phyloP scores from a whole-genome alignment of 371 early-diverging fungal species.

The Mucor sp. region DNA sequence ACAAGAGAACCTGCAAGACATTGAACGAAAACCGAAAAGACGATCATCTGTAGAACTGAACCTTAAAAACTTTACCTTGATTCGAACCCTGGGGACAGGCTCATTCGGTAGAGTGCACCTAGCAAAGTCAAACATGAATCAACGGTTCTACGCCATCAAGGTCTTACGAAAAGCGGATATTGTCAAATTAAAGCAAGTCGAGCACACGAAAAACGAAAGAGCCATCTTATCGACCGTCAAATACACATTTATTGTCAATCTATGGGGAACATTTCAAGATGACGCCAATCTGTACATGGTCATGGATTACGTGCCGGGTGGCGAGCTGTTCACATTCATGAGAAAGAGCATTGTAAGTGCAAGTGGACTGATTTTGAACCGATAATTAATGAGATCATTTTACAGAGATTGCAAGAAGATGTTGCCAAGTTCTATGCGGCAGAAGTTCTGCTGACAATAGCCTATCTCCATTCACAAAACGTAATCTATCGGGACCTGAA shows the following conservation, averaged over 20 bases:
- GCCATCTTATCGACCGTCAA: constrained; percentile 84
- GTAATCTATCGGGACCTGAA: constrained; percentile 96
- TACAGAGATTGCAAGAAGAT: constrained; percentile 81
- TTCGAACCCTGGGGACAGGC: constrained; percentile 84
- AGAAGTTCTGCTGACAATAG: constrained; percentile 78
- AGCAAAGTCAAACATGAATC: constrained; percentile 58
- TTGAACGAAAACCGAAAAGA: constrained; percentile 11
- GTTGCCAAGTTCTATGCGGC: constrained; percentile 83
- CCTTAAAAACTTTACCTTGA: constrained; percentile 24
- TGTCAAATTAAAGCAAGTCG: constrained; percentile 93
- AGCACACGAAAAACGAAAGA: constrained; percentile 97
- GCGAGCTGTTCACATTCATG: constrained; percentile 96
- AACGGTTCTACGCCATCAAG: constrained; percentile 90
- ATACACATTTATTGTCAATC: constrained; percentile 95
- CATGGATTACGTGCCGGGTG: constrained; percentile 96
- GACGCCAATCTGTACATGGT: constrained; percentile 89
- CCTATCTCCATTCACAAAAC: constrained; percentile 88
- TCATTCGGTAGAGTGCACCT: constrained; percentile 96
- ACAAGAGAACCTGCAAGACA: background rate
- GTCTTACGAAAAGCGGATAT: constrained; percentile 91
- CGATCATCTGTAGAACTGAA: constrained; percentile 17
- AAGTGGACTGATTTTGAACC: background rate
- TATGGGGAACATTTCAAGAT: constrained; percentile 93
- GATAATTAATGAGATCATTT: constrained; percentile 30
- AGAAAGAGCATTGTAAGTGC: constrained; percentile 48